These are phyloP conservation scores for Chaetomium tenue DNA, from an alignment of 495 filamentous ascomycete species.

Conservation along the genomic window DNA sequence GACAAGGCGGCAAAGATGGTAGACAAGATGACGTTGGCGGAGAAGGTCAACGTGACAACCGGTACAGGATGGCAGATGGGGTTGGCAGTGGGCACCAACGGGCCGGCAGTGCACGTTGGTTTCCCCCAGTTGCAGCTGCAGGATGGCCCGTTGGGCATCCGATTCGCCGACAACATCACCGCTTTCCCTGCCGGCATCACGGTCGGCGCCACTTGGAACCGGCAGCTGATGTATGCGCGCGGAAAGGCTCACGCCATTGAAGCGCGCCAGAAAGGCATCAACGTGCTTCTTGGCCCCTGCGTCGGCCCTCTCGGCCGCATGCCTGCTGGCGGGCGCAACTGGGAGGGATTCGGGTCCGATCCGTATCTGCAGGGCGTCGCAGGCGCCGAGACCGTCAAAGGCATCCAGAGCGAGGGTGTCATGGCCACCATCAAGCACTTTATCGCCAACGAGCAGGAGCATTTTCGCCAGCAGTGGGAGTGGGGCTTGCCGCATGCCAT, in stretches of 20 bases:
- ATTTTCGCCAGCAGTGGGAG: constrained; percentile 73
- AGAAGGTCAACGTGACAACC: constrained; percentile 94
- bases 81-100: constrained; percentile 88
- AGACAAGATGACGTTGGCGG: constrained; percentile 74
- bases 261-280: constrained; percentile 66
- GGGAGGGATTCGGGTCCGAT: constrained; percentile 77
- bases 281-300: constrained; percentile 66
- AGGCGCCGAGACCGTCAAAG: constrained; percentile 63
- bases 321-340: constrained; percentile 70
- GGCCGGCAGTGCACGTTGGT: constrained; percentile 61
- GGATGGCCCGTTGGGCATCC: constrained; percentile 72
- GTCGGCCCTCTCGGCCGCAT: constrained; percentile 69
- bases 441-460: constrained; percentile 74
- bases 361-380: constrained; percentile 69
- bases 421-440: constrained; percentile 74
- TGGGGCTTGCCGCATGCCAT: constrained; percentile 75
- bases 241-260: constrained; percentile 68
- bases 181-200: constrained; percentile 68
- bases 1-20: constrained; percentile 78
- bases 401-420: constrained; percentile 69
- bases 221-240: constrained; percentile 64
- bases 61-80: constrained; percentile 91
- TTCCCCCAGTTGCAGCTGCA: constrained; percentile 89
- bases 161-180: constrained; percentile 61
- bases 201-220: constrained; percentile 61